Conservation (phyloP, 2,329 filamentous ascomycete genomes). For the Penicillium crustosum region DNA sequence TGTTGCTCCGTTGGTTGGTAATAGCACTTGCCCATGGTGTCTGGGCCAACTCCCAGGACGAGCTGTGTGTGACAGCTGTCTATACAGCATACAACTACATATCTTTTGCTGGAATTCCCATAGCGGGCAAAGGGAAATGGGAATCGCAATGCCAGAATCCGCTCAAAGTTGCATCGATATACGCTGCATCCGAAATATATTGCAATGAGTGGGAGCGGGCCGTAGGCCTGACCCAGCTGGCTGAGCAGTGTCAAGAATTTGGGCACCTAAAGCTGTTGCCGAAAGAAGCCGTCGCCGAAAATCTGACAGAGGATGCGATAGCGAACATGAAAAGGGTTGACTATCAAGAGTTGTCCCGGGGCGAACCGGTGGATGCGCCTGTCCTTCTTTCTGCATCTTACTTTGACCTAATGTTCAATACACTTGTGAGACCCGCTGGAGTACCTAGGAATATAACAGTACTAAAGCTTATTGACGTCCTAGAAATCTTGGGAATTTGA, state of each 20-base stretch:
- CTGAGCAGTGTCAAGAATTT: slow-evolving; percentile 23
- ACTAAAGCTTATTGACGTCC: neutral
- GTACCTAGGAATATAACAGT: neutral
- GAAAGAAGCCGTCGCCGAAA: slow-evolving; percentile 30
- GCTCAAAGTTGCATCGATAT: slow-evolving; percentile 37
- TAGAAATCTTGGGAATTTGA: slow-evolving; percentile 36
- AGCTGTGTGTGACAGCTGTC: slow-evolving; percentile 36
- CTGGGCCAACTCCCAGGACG: slow-evolving; percentile 18
- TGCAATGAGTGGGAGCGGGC: slow-evolving; percentile 30
- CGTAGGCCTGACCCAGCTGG: slow-evolving; percentile 25
- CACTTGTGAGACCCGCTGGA: slow-evolving; percentile 31
- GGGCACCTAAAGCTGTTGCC: slow-evolving; percentile 29
- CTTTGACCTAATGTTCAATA: slow-evolving; percentile 32
- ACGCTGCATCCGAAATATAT: slow-evolving; percentile 36
- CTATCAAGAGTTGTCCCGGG: slow-evolving; percentile 29
- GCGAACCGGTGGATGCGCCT: slow-evolving; percentile 21
- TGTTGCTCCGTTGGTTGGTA: slow-evolving; percentile 23
- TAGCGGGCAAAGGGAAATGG: slow-evolving; percentile 21
- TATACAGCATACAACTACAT: slow-evolving; percentile 36
- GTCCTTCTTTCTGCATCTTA: slow-evolving; percentile 36
- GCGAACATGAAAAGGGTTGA: slow-evolving; percentile 34
- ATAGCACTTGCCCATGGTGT: slow-evolving; percentile 13
- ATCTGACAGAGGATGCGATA: slow-evolving; percentile 38
- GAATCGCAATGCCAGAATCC: slow-evolving; percentile 35
- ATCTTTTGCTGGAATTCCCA: slow-evolving; percentile 27